Evolutionary conservation across 176 grass and related monocot species (phyloP).

Genomic region (Aegilops speltoides): DNA sequence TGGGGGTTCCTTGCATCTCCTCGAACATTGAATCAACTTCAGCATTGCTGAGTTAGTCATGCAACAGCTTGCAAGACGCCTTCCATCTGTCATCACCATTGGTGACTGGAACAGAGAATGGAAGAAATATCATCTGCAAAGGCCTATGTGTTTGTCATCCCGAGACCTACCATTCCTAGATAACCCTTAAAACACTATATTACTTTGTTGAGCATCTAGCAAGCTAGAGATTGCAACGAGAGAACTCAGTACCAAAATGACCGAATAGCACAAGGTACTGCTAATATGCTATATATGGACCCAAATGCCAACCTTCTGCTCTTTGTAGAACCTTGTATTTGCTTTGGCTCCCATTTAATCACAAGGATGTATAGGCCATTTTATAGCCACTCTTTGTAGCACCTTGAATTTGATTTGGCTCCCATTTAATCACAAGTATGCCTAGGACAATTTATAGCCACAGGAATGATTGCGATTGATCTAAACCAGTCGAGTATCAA

Average conservation of each 20-base stretch:
- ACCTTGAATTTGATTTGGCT: background rate
- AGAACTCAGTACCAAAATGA: background rate
- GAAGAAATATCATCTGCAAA: background rate
- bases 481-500: background rate
- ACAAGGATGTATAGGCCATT: background rate
- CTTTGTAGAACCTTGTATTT: background rate
- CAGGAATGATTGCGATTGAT: background rate
- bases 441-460: background rate
- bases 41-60: too few species aligned
- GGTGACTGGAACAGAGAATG: too few species aligned
- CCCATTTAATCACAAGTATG: background rate
- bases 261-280: too few species aligned
- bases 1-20: too few species aligned
- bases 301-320: background rate
- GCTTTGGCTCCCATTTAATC: background rate
- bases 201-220: background rate
- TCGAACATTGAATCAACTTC: fast-evolving
- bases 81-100: too few species aligned
- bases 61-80: too few species aligned
- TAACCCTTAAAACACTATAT: background rate
- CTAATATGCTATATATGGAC: too few species aligned
- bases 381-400: background rate
- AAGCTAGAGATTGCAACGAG: background rate
- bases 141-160: background rate
- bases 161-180: background rate